Conservation (phyloP, 805 yeast species). For the Saccharomyces mikatae region DNA sequence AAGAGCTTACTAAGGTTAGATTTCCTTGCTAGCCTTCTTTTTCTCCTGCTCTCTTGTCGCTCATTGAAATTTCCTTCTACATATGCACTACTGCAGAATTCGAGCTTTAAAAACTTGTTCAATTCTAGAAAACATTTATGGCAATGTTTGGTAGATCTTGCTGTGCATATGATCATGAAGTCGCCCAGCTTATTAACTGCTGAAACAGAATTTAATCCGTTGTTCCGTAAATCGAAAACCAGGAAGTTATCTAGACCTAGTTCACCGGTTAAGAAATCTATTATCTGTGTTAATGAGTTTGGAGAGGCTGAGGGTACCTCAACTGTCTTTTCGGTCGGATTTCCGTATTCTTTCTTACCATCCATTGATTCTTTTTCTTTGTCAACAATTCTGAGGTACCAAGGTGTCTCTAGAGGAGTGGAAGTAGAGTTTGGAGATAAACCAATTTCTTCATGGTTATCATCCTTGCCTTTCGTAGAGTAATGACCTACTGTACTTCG, state of each 20-base stretch:
- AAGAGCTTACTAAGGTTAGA: conserved; percentile 49
- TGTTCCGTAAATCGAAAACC: conserved; percentile 56
- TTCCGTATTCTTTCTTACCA: conserved; percentile 25
- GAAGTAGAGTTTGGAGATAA: not conserved
- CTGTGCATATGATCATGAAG: conserved; percentile 61
- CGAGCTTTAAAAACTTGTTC: conserved; percentile 48
- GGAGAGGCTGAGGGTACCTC: conserved; percentile 57
- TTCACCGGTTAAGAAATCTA: conserved; percentile 41
- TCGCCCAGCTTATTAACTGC: conserved; percentile 32
- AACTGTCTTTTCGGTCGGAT: conserved; percentile 35
- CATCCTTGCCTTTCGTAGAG: not conserved
- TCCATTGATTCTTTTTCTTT: conserved; percentile 34
- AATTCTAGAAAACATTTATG: conserved; percentile 60
- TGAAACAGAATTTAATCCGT: conserved; percentile 33
- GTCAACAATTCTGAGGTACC: conserved; percentile 45
- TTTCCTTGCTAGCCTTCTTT: conserved; percentile 42
- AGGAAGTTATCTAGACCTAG: conserved; percentile 58
- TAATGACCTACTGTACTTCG: not conserved
- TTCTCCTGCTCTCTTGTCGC: conserved; percentile 43
- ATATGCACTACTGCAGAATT: conserved; percentile 37
- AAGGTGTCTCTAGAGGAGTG: conserved; percentile 34
- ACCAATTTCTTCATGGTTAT: not conserved
- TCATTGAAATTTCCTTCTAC: conserved; percentile 68
- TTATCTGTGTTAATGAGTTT: conserved; percentile 29
- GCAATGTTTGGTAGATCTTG: conserved; percentile 69